Evolutionary conservation across 2,329 filamentous ascomycete genomes (phyloP).

Genomic region (Aureobasidium mangrovei): DNA sequence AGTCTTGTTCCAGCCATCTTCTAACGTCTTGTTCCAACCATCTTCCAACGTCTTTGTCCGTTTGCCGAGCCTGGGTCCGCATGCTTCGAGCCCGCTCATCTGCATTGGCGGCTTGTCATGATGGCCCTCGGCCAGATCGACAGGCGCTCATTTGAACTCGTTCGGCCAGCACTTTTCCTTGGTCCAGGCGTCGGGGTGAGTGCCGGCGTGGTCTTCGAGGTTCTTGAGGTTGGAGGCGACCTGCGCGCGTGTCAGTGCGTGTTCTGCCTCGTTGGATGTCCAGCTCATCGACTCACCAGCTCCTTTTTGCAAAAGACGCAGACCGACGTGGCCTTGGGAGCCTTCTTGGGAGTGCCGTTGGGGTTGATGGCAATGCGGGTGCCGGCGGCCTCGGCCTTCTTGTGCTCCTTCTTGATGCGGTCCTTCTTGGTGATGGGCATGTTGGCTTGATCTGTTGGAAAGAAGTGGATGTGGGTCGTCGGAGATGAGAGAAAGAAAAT

Average conservation of each 20-base stretch:
- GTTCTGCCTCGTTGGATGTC: too few relatives aligned
- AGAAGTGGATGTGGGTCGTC: not conserved
- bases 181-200: slow-evolving; percentile 45
- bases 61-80: too few relatives aligned
- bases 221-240: slow-evolving; percentile 44
- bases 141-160: slow-evolving; percentile 30
- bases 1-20: too few relatives aligned
- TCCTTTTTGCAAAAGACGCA: slow-evolving; percentile 24
- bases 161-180: slow-evolving; percentile 53
- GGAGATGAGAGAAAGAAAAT: too few relatives aligned
- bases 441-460: slow-evolving; percentile 9
- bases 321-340: slow-evolving; percentile 44
- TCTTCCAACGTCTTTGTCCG: too few relatives aligned
- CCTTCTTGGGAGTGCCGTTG: slow-evolving; percentile 48
- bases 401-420: slow-evolving; percentile 47
- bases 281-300: slow-evolving; percentile 13
- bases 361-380: slow-evolving; percentile 46
- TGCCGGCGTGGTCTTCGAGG: slow-evolving; percentile 45
- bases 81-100: too few relatives aligned
- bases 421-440: slow-evolving; percentile 46
- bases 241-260: slow-evolving; percentile 15
- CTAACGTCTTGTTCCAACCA: too few relatives aligned
- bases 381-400: slow-evolving; percentile 46
- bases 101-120: too few relatives aligned
- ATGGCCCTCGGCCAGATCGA: too few relatives aligned